Base-by-base conservation (phyloP, 352 stramenopile species). In the Globisporangium radiosum region DNA sequence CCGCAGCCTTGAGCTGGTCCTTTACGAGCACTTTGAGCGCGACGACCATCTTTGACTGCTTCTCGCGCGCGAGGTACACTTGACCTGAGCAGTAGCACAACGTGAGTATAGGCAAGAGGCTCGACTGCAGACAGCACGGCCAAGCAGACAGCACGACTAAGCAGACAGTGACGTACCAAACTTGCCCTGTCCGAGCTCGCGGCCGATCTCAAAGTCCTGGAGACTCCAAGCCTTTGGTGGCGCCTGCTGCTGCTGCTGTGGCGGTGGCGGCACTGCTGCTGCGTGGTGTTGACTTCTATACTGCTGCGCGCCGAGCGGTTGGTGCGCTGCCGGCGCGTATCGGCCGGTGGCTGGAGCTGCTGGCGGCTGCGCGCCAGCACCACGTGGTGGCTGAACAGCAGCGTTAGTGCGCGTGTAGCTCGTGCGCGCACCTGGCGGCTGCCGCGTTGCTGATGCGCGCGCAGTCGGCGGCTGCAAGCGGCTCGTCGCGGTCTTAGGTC, bases 1-100 rank as follows among this genome's bases (percentile, higher is more conserved):
- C 81, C 1, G 76, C 71, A 9, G 71, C 63, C 14, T 80, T 81
- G 9, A 96, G 65, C 49, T 92, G 80, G 14, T 88, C 77, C 57
- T 97, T 97, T n/a, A 93, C 84, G 38, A 97, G 68, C 57, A 97
- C 80, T 63, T 97, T 97, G 36, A 97, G 69, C 36, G 90, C 90
- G n/a, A 97, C 75, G 47, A 87, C 62, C 62, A 77, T 84, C 36
- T 73, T 77, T 13, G 87, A 88, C n/a, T 64, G 63, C 69, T 94
- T 95, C 62, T 96, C 87, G 3, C 84, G 73, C 4, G 88, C 88
- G 59, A 94, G 64, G 56, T 94, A 97, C 42, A 97, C 90, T 52
- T 92, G 79, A 1, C 84, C 68, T 75, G 48, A 14, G 33, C 8
- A 52, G 19, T 9, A 40, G 25, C 25, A 15, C 52, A 33, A 45